These are phyloP conservation scores for Oryza coarctata DNA, from an alignment of 176 grass and related monocot species.

Conservation along the genomic window DNA sequence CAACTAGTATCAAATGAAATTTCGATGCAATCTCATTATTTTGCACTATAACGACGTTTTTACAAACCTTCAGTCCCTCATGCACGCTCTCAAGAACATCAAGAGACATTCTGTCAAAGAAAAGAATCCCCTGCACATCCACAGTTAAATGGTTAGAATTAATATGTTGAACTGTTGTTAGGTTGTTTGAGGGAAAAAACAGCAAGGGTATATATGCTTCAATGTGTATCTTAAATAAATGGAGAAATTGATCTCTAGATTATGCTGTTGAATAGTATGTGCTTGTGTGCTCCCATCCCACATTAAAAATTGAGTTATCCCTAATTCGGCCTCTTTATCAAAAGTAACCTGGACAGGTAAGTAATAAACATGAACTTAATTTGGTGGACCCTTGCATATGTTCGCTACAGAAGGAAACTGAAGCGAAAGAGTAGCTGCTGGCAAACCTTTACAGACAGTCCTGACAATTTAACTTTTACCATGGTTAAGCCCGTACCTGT, in stretches of 20 bases:
- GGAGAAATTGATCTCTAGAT: neutral
- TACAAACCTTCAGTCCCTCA: conserved; percentile 70
- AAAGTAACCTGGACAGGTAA: conserved; percentile 22
- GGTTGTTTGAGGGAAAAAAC: conserved; percentile 17
- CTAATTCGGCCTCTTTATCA: conserved; percentile 19
- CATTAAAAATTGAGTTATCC: conserved; percentile 24
- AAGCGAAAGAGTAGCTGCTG: conserved; percentile 24
- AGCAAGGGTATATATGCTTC: neutral
- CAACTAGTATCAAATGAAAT: neutral
- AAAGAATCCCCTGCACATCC: conserved; percentile 85
- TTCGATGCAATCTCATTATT: neutral
- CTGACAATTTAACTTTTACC: conserved; percentile 55
- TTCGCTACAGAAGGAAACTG: neutral
- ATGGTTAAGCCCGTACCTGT: conserved; percentile 46
- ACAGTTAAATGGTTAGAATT: conserved; percentile 36
- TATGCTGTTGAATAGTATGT: conserved; percentile 17
- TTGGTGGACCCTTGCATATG: conserved; percentile 18
- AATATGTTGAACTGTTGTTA: neutral
- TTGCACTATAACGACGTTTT: neutral
- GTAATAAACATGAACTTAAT: neutral
- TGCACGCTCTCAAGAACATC: conserved; percentile 82
- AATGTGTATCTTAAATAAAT: neutral
- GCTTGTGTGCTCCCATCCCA: neutral
- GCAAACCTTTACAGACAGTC: conserved; percentile 39
- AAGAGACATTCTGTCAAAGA: conserved; percentile 89